Conservation (phyloP, 78 protist genomes). For the Dictyostelium purpureum region DNA sequence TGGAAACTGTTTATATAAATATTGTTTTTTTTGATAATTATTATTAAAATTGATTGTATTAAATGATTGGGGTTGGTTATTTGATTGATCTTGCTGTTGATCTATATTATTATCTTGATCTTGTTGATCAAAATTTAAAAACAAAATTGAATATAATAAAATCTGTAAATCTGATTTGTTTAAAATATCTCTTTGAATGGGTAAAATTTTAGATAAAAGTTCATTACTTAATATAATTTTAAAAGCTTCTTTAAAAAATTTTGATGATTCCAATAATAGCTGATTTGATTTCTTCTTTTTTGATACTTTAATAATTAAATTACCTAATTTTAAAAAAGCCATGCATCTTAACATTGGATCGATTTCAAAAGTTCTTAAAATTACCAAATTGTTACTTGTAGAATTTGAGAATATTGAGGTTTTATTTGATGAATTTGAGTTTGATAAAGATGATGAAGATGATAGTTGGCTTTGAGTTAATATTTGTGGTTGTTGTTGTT, state of each 20-base stretch:
- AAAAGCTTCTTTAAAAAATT: slow-evolving; percentile 36
- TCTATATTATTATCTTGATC: not conserved
- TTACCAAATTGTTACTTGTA: not conserved
- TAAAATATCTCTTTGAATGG: slow-evolving; percentile 4
- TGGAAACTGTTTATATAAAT: no score
- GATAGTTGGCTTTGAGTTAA: no score
- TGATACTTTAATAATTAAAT: not conserved
- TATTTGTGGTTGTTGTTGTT: not conserved
- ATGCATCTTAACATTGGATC: not conserved
- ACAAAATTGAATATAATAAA: slow-evolving; percentile 20
- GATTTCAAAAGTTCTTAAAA: not conserved
- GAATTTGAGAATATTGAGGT: not conserved
- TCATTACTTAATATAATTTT: not conserved
- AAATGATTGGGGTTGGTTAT: no score
- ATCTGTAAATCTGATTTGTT: not conserved
- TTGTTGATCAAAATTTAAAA: not conserved
- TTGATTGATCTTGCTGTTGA: not conserved
- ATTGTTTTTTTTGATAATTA: no score
- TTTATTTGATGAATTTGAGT: not conserved
- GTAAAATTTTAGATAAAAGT: not conserved
- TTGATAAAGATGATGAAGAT: no score
- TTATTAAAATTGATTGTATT: no score
- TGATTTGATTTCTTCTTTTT: not conserved
- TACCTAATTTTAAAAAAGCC: slow-evolving; percentile 15
- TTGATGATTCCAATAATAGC: not conserved